These are phyloP conservation scores for Yamadazyma dushanensis DNA, from an alignment of 1,139 yeast species.

Conservation along the genomic window DNA sequence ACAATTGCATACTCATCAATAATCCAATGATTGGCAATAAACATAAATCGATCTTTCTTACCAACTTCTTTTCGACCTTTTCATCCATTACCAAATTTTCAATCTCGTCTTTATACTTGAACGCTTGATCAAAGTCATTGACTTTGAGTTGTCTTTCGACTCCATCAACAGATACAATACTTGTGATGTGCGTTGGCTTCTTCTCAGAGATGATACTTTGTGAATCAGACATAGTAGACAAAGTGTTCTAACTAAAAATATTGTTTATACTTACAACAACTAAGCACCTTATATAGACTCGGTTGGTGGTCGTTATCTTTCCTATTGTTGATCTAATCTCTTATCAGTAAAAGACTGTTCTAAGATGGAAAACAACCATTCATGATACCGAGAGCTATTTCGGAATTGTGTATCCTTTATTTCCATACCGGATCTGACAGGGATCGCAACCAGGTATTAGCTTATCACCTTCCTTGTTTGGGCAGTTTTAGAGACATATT, in stretches of 20 bases:
- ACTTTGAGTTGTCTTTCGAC: slow-evolving; percentile 8
- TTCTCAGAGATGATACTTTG: slow-evolving; percentile 3
- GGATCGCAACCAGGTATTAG: too few relatives aligned
- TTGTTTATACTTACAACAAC: too few relatives aligned
- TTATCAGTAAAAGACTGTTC: slow-evolving; percentile 1
- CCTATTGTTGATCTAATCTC: background rate
- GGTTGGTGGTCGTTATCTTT: too few relatives aligned
- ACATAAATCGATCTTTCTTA: slow-evolving; percentile 50
- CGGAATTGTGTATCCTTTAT: background rate
- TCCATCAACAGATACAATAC: slow-evolving; percentile 8
- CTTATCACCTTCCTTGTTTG: background rate
- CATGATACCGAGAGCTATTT: background rate
- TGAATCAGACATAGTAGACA: slow-evolving; percentile 5
- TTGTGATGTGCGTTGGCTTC: slow-evolving; percentile 9
- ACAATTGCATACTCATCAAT: slow-evolving; percentile 54
- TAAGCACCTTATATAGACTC: too few relatives aligned
- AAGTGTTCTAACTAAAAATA: background rate
- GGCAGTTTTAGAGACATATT: background rate
- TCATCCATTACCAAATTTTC: slow-evolving; percentile 10
- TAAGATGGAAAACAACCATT: background rate
- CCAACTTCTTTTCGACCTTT: slow-evolving; percentile 12
- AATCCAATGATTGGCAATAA: slow-evolving; percentile 55
- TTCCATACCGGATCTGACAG: too few relatives aligned
- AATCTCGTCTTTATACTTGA: slow-evolving; percentile 8
- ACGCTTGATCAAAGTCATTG: slow-evolving; percentile 12